Percentiles rank a stretch among this genome's conserved stretches.
Conservation (phyloP, 2,329 filamentous ascomycete genomes). For the Fusarium napiforme region DNA sequence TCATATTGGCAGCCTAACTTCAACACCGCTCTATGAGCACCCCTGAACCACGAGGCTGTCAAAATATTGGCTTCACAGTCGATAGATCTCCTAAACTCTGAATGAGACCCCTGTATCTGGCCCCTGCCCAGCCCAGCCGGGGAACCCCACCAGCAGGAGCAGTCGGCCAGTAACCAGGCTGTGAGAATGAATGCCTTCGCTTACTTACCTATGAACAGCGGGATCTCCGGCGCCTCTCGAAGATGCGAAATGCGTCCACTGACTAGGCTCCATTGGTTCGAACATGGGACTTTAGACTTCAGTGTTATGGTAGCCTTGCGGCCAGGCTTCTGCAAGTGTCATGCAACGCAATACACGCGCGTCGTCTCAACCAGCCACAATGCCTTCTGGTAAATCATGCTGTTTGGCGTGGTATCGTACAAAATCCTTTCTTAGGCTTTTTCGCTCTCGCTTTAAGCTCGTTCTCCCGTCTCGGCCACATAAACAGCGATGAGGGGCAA, state of each 20-base stretch:
- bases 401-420: background rate
- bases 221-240: conserved; percentile 33
- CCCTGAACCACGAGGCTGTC: conserved; percentile 16
- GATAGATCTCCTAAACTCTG: conserved; percentile 37
- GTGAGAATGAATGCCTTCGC: conserved; percentile 34
- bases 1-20: conserved; percentile 1
- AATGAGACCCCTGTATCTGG: conserved; percentile 31
- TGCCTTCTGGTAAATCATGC: background rate
- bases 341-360: conserved; percentile 28
- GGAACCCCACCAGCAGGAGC: conserved; percentile 35
- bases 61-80: conserved; percentile 21
- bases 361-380: conserved; percentile 28
- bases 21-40: conserved; percentile 19
- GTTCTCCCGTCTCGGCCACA: conserved; percentile 12
- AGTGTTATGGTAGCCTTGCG: conserved; percentile 36
- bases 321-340: conserved; percentile 28
- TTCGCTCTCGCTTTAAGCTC: conserved; percentile 30
- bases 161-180: conserved; percentile 36
- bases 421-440: background rate
- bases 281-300: conserved; percentile 4
- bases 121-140: conserved; percentile 31
- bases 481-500: conserved; percentile 74
- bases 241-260: conserved; percentile 28
- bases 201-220: conserved; percentile 21
- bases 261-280: conserved; percentile 35